A percentile compares a stretch with the other conserved stretches of the same genome.
These are phyloP conservation scores for Citrus australasica DNA, from an alignment of 345 rosid genomes.

Conservation along the genomic window DNA sequence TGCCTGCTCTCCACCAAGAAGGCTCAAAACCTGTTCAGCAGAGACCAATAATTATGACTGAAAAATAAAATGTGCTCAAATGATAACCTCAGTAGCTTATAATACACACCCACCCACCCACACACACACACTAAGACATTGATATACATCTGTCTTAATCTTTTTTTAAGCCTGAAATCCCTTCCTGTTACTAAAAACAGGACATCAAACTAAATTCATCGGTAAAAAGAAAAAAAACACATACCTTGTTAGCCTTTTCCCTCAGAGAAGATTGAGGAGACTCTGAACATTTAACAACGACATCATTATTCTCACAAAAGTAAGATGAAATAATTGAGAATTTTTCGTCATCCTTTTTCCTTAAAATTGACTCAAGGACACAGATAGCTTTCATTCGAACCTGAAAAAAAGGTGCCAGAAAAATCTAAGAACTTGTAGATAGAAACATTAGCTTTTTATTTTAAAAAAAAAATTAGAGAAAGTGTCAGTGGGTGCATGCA, in stretches of 20 bases:
- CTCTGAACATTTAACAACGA: slow-evolving; percentile 63
- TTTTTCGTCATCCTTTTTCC: slow-evolving; percentile 71
- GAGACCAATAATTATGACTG: background rate
- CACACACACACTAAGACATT: background rate
- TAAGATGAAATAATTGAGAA: slow-evolving; percentile 62
- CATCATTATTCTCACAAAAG: slow-evolving; percentile 69
- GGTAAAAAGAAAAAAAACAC: background rate
- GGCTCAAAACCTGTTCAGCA: slow-evolving; percentile 64
- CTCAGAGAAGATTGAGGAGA: slow-evolving; percentile 90
- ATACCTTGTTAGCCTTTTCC: slow-evolving; percentile 84
- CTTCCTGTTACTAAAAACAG: background rate
- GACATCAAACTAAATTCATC: background rate
- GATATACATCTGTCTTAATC: background rate
- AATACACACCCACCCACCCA: background rate
- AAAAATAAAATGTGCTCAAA: background rate
- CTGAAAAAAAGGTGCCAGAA: slow-evolving; percentile 34
- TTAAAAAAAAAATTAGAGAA: background rate
- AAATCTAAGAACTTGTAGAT: background rate
- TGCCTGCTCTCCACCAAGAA: slow-evolving; percentile 56
- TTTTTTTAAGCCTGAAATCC: background rate
- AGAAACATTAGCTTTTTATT: background rate
- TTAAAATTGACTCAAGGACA: slow-evolving; percentile 84
- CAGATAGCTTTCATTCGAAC: slow-evolving; percentile 90
- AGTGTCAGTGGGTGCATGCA: slow-evolving; percentile 4
- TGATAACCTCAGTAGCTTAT: background rate